phyloP scores from a whole-genome alignment of 2,329 filamentous ascomycete genomes.

The Colletotrichum sp. region DNA sequence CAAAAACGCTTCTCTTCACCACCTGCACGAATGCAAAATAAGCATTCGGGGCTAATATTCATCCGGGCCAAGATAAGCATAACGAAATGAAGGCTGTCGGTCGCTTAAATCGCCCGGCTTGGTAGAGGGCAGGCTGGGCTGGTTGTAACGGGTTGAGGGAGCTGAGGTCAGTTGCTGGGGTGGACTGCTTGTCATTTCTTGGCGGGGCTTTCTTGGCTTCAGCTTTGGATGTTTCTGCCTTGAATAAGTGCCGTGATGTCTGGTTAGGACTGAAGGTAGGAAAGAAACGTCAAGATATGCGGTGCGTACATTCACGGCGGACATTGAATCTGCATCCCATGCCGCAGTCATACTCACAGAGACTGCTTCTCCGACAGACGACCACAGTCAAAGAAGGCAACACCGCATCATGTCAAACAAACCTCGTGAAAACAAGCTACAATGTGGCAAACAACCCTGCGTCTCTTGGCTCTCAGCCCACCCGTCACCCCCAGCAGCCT shows the following conservation, averaged over 20 bases:
- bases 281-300: not conserved
- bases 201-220: not conserved
- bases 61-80: not conserved
- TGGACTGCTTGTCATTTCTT: not conserved
- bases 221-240: not conserved
- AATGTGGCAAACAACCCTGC: not conserved
- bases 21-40: not conserved
- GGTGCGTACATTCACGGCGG: not conserved
- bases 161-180: not conserved
- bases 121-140: not conserved
- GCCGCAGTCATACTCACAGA: too few species aligned
- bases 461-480: not conserved
- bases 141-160: not conserved
- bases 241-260: not conserved
- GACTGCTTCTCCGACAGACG: not conserved
- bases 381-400: not conserved
- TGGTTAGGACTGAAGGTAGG: fast-evolving
- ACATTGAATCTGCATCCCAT: too few species aligned
- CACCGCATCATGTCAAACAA: not conserved
- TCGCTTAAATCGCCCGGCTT: not conserved
- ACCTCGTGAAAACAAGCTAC: not conserved
- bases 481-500: not conserved
- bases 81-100: not conserved
- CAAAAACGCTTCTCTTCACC: not conserved
- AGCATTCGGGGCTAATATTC: not conserved